Evolutionary conservation across 139 green algal genomes (phyloP).

Genomic region (Chlamydomonas sp.): DNA sequence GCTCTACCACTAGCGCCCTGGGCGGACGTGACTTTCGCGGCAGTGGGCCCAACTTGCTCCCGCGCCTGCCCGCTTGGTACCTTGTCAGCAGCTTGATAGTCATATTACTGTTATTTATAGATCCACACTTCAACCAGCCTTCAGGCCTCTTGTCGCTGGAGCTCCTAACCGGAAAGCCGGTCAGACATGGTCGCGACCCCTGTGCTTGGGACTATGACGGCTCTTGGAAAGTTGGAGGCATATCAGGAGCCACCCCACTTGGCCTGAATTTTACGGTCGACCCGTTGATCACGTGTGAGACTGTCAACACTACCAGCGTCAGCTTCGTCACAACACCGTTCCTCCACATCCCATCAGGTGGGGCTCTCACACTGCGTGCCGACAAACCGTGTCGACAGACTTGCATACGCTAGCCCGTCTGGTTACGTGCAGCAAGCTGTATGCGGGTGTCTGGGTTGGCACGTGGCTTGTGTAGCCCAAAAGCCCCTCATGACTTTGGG

Average conservation of each 20-base stretch:
- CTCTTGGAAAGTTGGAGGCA: conserved; percentile 26
- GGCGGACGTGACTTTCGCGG: no score
- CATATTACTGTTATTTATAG: background rate
- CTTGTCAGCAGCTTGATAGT: background rate
- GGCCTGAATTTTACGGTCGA: background rate
- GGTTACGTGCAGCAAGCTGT: no score
- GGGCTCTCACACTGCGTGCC: background rate
- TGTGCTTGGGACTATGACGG: conserved; percentile 34
- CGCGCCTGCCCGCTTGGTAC: background rate
- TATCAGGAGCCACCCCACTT: background rate
- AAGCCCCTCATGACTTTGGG: no score
- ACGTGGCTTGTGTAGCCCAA: no score
- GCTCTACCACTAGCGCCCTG: no score
- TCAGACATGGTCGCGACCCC: conserved; percentile 9
- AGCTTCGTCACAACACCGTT: conserved; percentile 17
- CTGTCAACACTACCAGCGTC: background rate
- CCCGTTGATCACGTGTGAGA: background rate
- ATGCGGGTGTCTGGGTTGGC: no score
- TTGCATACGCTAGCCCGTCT: no score
- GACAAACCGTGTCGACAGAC: background rate
- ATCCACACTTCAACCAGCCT: conserved; percentile 12
- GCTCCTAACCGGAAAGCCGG: background rate
- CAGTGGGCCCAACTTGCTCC: no score
- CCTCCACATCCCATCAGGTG: conserved; percentile 11
- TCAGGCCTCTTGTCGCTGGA: conserved; percentile 13